phyloP scores from a whole-genome alignment of 1,139 yeast species.

The Arxiozyma telluris region DNA sequence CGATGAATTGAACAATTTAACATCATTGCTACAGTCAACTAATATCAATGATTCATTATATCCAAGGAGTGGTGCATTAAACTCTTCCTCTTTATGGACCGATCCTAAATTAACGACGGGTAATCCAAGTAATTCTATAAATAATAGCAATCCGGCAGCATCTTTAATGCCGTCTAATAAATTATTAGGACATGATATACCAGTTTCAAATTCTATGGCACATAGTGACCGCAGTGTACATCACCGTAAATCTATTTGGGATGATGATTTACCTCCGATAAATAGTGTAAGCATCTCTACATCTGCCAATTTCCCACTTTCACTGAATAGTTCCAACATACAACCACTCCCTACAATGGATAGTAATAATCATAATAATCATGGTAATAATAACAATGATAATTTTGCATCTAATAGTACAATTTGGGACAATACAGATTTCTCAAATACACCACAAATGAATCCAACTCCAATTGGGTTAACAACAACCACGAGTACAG shows the following conservation, averaged over 20 bases:
- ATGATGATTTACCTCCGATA: constrained; percentile 2
- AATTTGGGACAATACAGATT: constrained; percentile 1
- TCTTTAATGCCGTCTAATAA: neutral
- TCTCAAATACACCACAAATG: neutral
- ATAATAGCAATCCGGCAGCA: neutral
- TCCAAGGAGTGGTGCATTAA: neutral
- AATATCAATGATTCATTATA: constrained; percentile 13
- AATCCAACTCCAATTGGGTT: neutral
- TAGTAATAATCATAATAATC: neutral
- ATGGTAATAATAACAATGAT: neutral
- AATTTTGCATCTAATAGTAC: neutral
- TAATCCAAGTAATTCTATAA: neutral
- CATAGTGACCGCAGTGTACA: neutral
- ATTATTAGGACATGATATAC: neutral
- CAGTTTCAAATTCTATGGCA: neutral
- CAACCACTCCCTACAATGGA: neutral
- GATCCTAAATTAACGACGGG: constrained; percentile 6
- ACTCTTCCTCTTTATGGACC: constrained; percentile 14
- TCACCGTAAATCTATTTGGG: constrained; percentile 10
- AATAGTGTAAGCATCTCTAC: neutral
- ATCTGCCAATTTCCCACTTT: neutral
- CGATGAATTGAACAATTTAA: constrained; percentile 24
- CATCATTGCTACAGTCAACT: constrained; percentile 23
- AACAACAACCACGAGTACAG: neutral
- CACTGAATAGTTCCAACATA: neutral